phyloP scores from a whole-genome alignment of 106 monocot species.

The Phalaenopsis aphrodite region DNA sequence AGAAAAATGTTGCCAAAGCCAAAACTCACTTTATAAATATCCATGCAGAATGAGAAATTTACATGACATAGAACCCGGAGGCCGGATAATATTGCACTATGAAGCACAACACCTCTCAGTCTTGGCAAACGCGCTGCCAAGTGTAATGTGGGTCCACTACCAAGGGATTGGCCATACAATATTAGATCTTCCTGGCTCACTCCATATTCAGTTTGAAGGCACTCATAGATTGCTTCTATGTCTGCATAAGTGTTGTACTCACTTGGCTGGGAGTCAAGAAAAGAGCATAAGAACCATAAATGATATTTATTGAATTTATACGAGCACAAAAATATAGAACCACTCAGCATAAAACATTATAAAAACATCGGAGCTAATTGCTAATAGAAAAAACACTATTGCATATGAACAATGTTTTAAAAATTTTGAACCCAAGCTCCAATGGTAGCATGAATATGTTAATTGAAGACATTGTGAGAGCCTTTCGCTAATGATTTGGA shows the following conservation, averaged over 20 bases:
- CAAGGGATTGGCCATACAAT: conserved; percentile 80
- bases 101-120: conserved; percentile 70
- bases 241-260: conserved; percentile 81
- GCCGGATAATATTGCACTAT: conserved; percentile 79
- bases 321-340: background rate
- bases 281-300: background rate
- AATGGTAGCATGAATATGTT: background rate
- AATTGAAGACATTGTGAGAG: background rate
- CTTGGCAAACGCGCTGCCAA: conserved; percentile 69
- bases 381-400: background rate
- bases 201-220: conserved; percentile 75
- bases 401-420: background rate
- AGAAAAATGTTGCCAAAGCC: background rate
- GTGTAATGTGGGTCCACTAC: conserved; percentile 80
- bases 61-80: conserved; percentile 73
- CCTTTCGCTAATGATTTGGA: background rate
- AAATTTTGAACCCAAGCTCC: background rate
- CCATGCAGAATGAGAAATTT: conserved; percentile 68
- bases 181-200: conserved; percentile 75
- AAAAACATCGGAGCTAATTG: background rate
- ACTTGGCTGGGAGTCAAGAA: conserved; percentile 44
- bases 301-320: background rate
- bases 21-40: conserved; percentile 72
- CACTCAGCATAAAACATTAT: background rate
- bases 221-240: conserved; percentile 76